phyloP scores from a whole-genome alignment of 2,329 filamentous ascomycete genomes.

The Dactylellina drechsleri region DNA sequence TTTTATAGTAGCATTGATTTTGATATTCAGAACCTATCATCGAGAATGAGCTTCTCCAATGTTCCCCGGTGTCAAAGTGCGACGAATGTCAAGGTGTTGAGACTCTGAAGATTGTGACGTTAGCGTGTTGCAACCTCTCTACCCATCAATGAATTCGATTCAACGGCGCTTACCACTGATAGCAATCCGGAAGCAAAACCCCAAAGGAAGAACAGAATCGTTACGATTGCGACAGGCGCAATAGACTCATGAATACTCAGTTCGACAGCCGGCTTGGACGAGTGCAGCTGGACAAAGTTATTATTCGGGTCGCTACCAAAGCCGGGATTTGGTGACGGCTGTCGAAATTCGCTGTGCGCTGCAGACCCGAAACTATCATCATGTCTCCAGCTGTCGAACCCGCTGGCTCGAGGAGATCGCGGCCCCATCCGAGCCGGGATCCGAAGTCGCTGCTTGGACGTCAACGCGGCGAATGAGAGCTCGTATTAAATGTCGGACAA shows the following conservation, averaged over 20 bases:
- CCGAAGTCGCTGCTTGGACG: constrained; percentile 49
- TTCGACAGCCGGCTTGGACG: constrained; percentile 48
- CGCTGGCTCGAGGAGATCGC: constrained; percentile 50
- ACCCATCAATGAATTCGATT: constrained; percentile 11
- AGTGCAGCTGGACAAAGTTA: constrained; percentile 50
- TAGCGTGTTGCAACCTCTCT: constrained; percentile 18
- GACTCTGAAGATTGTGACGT: constrained; percentile 22
- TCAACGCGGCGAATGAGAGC: constrained; percentile 48
- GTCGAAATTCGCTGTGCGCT: constrained; percentile 45
- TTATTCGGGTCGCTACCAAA: constrained; percentile 49
- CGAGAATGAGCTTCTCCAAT: constrained; percentile 1
- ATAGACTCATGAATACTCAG: constrained; percentile 51
- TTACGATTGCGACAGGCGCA: constrained; percentile 60
- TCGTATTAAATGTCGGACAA: constrained; percentile 35
- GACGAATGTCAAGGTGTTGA: constrained; percentile 63
- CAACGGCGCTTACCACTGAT: constrained; percentile 58
- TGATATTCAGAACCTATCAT: constrained; percentile 44
- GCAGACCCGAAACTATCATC: constrained; percentile 43
- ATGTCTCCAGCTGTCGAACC: constrained; percentile 48
- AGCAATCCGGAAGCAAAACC: constrained; percentile 65
- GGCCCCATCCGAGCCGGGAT: constrained; percentile 52
- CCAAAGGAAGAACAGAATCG: constrained; percentile 65
- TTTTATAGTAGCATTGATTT: constrained; percentile 51
- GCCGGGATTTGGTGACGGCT: constrained; percentile 49
- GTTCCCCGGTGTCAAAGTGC: constrained; percentile 60